Conservation (phyloP, 352 stramenopile genomes). For the Pythium monospermum region DNA sequence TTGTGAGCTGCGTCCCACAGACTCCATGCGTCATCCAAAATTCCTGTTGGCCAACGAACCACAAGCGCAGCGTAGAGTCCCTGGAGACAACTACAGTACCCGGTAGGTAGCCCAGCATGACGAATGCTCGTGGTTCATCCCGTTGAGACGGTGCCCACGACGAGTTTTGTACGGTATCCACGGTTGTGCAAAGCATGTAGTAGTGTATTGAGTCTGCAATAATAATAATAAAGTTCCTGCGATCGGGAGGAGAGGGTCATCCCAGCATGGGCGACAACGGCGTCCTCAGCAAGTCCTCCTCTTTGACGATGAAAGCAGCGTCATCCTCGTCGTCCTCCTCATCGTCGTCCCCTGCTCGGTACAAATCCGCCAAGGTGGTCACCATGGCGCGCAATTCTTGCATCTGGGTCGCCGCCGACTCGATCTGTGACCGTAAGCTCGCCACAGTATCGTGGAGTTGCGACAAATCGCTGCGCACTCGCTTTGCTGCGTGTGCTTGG, state of each 20-base stretch:
- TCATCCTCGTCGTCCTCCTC: background rate
- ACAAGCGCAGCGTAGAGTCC: no score
- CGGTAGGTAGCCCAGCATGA: no score
- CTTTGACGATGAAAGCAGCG: slow-evolving; percentile 6
- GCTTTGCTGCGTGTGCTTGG: background rate
- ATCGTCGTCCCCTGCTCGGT: background rate
- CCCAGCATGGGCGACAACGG: slow-evolving; percentile 7
- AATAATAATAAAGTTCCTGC: slow-evolving; percentile 1
- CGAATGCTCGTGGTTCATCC: no score
- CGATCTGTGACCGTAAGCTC: slow-evolving; percentile 10
- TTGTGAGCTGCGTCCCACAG: no score
- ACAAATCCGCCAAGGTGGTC: slow-evolving; percentile 10
- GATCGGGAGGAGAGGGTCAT: background rate
- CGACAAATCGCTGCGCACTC: slow-evolving; percentile 12
- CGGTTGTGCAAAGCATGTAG: no score
- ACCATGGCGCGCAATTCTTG: slow-evolving; percentile 17
- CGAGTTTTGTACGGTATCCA: no score
- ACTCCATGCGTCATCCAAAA: no score
- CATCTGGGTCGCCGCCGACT: slow-evolving; percentile 17
- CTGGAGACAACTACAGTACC: no score
- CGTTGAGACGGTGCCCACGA: no score
- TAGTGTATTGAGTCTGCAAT: no score
- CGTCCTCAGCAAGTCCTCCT: slow-evolving; percentile 10
- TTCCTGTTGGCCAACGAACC: no score
- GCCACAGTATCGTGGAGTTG: slow-evolving; percentile 18